These are phyloP conservation scores for Penicillium fuscoglaucum DNA, from an alignment of 2,329 filamentous ascomycete species.

Conservation along the genomic window DNA sequence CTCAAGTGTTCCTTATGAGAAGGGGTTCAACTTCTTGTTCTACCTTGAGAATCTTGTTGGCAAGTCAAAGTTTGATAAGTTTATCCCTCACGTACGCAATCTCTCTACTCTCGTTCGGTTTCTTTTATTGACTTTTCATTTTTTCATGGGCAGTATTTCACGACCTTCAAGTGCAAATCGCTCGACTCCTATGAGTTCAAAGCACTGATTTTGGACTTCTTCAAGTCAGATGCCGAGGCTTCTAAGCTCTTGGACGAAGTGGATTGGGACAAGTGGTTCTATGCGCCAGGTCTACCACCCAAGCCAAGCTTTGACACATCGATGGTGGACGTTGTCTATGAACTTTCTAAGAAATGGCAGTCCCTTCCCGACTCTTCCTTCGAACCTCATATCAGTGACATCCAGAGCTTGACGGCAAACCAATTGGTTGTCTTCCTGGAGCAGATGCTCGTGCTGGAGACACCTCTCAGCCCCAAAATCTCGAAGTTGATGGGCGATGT, in stretches of 20 bases:
- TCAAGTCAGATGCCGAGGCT: constrained; percentile 64
- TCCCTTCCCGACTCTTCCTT: constrained; percentile 50
- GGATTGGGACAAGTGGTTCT: constrained; percentile 90
- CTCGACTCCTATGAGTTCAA: constrained; percentile 96
- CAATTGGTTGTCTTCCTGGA: constrained; percentile 92
- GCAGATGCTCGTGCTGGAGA: constrained; percentile 66
- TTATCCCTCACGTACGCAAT: constrained; percentile 71
- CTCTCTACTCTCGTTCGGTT: neutral
- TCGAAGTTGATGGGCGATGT: constrained; percentile 70
- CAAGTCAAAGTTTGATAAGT: constrained; percentile 85
- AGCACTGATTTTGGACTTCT: constrained; percentile 81
- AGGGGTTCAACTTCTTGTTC: constrained; percentile 93
- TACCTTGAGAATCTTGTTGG: constrained; percentile 84
- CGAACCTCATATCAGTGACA: constrained; percentile 66
- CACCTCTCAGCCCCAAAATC: constrained; percentile 63
- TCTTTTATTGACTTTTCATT: constrained; percentile 7
- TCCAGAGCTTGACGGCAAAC: constrained; percentile 75
- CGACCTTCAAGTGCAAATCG: constrained; percentile 78
- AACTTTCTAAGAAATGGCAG: constrained; percentile 79
- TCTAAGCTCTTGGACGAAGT: constrained; percentile 66
- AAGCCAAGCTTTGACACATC: constrained; percentile 90
- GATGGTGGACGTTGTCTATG: constrained; percentile 81
- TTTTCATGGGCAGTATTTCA: constrained; percentile 65
- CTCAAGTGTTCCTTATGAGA: constrained; percentile 89
- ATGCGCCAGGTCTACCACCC: constrained; percentile 80